Evolutionary conservation across 495 filamentous ascomycete species (phyloP).

Genomic region (Thermothielavioides terrestris): DNA sequence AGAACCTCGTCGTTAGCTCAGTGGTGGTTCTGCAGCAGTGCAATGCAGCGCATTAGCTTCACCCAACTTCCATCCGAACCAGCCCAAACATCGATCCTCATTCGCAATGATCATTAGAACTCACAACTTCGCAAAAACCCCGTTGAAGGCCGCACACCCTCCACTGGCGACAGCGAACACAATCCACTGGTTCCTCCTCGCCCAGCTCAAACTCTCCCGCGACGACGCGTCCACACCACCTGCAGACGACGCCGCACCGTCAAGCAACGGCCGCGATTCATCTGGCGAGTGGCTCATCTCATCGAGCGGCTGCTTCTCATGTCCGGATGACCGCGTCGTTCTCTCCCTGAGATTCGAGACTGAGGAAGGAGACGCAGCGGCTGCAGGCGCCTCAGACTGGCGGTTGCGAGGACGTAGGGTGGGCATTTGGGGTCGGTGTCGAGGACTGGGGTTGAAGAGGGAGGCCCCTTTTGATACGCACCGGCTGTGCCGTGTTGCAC

Average conservation of each 20-base stretch:
- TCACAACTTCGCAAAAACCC: conserved; percentile 93
- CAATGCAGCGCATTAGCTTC: neutral
- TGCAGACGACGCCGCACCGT: neutral
- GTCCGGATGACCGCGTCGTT: neutral
- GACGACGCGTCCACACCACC: neutral
- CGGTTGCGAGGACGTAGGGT: conserved; percentile 6
- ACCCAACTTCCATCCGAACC: neutral
- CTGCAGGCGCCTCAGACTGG: neutral
- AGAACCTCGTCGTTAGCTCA: conserved; percentile 63
- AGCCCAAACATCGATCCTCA: neutral
- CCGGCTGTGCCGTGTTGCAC: too few species aligned
- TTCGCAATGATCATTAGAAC: conserved; percentile 13
- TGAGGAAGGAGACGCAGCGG: neutral
- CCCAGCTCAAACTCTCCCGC: conserved; percentile 20
- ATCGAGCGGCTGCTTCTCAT: neutral
- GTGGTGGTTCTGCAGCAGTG: conserved; percentile 80
- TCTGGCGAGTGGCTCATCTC: conserved; percentile 10
- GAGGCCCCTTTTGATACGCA: too few species aligned
- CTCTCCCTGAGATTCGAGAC: neutral
- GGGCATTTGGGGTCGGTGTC: neutral
- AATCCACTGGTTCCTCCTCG: conserved; percentile 56
- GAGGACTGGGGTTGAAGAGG: neutral
- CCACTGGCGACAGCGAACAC: conserved; percentile 76
- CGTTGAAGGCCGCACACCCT: conserved; percentile 85
- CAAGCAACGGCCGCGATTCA: conserved; percentile 16